phyloP scores from a whole-genome alignment of 306 rosid genomes.

The Corylus avellana region DNA sequence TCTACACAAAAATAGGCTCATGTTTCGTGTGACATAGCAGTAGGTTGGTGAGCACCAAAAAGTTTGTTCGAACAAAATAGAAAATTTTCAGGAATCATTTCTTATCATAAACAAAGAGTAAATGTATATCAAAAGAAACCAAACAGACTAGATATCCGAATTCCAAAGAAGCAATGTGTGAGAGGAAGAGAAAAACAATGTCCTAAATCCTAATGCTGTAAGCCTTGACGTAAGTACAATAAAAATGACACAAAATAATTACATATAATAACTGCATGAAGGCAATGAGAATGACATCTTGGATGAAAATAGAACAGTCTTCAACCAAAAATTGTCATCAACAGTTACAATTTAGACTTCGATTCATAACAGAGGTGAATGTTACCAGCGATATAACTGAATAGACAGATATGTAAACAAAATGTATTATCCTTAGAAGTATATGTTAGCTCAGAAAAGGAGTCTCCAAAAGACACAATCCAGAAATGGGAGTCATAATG shows the following conservation, averaged over 20 bases:
- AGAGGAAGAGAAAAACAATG: background rate
- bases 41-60: background rate
- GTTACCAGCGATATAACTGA: constrained; percentile 11
- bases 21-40: background rate
- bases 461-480: constrained; percentile 1
- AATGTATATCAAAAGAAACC: too few relatives aligned
- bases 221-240: background rate
- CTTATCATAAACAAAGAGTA: background rate
- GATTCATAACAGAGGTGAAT: background rate
- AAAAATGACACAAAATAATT: background rate
- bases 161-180: background rate
- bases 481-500: background rate
- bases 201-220: background rate
- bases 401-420: background rate
- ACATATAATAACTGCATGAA: background rate
- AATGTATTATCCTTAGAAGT: background rate
- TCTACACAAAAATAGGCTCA: background rate
- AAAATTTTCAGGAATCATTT: background rate
- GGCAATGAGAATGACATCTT: background rate
- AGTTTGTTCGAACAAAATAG: background rate
- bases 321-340: background rate
- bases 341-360: background rate
- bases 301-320: background rate
- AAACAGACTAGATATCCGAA: background rate
- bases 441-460: constrained; percentile 9